phyloP scores from a whole-genome alignment of 306 rosid genomes.

The Prunus mongolica region DNA sequence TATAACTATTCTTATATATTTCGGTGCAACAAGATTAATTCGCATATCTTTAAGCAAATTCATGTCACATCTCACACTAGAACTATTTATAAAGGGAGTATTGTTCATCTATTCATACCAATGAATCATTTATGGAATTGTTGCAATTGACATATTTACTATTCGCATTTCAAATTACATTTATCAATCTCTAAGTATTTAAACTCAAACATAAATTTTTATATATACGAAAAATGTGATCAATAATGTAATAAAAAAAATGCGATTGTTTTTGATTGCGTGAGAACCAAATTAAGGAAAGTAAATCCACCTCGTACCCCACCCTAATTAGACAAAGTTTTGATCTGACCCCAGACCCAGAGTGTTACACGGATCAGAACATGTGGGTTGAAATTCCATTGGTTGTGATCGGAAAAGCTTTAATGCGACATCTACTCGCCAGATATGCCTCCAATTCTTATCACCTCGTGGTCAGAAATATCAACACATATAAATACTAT shows the following conservation, averaged over 20 bases:
- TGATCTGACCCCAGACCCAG: neutral
- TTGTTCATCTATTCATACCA: too few species aligned
- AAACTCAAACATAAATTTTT: too few species aligned
- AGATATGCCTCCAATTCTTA: neutral
- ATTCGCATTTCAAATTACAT: too few species aligned
- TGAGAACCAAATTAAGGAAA: neutral
- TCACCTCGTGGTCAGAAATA: neutral
- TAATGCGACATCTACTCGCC: slow-evolving; percentile 2
- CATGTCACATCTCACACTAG: neutral
- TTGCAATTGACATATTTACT: too few species aligned
- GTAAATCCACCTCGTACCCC: neutral
- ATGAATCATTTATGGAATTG: too few species aligned
- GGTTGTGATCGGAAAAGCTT: slow-evolving; percentile 1
- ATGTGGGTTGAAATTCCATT: slow-evolving; percentile 19
- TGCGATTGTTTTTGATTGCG: neutral
- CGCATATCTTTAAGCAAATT: neutral
- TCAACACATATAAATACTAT: neutral
- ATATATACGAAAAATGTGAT: too few species aligned
- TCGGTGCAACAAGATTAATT: neutral
- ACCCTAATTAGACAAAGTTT: neutral
- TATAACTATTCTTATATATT: neutral
- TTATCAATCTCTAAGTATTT: too few species aligned
- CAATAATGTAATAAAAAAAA: neutral
- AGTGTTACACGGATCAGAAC: slow-evolving; percentile 26
- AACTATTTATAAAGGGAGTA: too few species aligned